Percentiles rank a stretch among this genome's conserved stretches.
These are phyloP conservation scores for Nemania abortiva DNA, from an alignment of 2,329 filamentous ascomycete species.

Conservation along the genomic window DNA sequence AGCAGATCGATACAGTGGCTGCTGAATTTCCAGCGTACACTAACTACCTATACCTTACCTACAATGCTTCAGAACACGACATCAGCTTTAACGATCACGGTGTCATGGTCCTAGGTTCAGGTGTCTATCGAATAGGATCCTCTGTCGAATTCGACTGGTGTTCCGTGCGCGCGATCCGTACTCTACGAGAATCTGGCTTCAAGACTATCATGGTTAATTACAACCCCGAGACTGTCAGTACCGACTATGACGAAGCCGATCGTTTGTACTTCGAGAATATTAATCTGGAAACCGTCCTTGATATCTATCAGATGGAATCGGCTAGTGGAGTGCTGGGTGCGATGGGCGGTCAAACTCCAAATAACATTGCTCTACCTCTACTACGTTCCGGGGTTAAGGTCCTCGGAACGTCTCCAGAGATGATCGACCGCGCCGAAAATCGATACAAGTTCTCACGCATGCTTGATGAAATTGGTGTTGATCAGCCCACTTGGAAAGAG, in stretches of 20 bases:
- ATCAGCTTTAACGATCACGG: conserved; percentile 88
- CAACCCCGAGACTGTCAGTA: conserved; percentile 90
- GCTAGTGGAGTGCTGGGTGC: conserved; percentile 89
- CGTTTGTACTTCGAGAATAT: conserved; percentile 97
- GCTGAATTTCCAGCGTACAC: conserved; percentile 95
- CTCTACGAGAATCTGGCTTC: conserved; percentile 82
- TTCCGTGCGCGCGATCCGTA: conserved; percentile 92
- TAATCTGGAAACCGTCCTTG: conserved; percentile 87
- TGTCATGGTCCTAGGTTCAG: conserved; percentile 95
- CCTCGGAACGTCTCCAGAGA: conserved; percentile 94
- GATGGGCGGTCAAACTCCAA: conserved; percentile 97
- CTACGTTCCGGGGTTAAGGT: conserved; percentile 92
- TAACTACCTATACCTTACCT: conserved; percentile 96
- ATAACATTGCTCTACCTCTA: conserved; percentile 94
- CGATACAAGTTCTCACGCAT: conserved; percentile 99
- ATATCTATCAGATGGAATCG: conserved; percentile 91
- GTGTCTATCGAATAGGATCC: conserved; percentile 96
- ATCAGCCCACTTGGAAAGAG: conserved; percentile 98
- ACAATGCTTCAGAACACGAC: conserved; percentile 90
- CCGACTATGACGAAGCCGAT: conserved; percentile 95
- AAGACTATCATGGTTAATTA: conserved; percentile 90
- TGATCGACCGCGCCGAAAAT: conserved; percentile 98
- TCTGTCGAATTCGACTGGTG: conserved; percentile 99
- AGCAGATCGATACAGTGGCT: conserved; percentile 98
- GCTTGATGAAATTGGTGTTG: conserved; percentile 93